Conservation (phyloP, 176 grass and related monocot genomes). For the Carex pumila region DNA sequence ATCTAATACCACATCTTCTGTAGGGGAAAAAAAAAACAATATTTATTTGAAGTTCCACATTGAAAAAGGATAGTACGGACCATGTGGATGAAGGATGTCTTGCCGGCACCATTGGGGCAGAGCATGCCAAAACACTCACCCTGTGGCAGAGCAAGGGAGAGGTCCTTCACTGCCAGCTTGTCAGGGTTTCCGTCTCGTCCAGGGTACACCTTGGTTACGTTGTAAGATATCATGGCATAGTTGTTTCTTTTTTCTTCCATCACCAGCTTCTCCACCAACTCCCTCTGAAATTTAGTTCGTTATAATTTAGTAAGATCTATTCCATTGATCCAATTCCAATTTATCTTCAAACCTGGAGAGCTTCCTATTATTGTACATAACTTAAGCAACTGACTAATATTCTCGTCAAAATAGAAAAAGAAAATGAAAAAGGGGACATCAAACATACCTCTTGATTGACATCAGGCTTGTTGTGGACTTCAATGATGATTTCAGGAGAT, state of each 20-base stretch:
- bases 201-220: conserved; percentile 71
- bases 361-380: not conserved
- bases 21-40: too few relatives aligned
- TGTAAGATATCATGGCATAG: conserved; percentile 62
- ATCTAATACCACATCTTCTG: too few relatives aligned
- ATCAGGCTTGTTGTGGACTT: conserved; percentile 54
- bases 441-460: conserved; percentile 46
- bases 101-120: conserved; percentile 86
- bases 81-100: conserved; percentile 98
- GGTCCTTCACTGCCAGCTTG: conserved; percentile 74
- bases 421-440: too few relatives aligned
- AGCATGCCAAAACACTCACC: conserved; percentile 98
- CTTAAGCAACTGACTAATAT: not conserved
- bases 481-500: conserved; percentile 49
- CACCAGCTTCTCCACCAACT: conserved; percentile 64
- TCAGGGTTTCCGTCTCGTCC: conserved; percentile 81
- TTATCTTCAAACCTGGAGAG: not conserved
- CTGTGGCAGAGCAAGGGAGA: conserved; percentile 84
- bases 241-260: conserved; percentile 30
- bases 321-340: not conserved
- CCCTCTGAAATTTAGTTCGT: conserved; percentile 36
- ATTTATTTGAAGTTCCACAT: too few relatives aligned
- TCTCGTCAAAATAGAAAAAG: not conserved
- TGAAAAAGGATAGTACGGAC: not conserved
- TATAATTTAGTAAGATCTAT: not conserved